phyloP scores from a whole-genome alignment of 768 basidiomycete genomes.

The Boletus rubescentipes region DNA sequence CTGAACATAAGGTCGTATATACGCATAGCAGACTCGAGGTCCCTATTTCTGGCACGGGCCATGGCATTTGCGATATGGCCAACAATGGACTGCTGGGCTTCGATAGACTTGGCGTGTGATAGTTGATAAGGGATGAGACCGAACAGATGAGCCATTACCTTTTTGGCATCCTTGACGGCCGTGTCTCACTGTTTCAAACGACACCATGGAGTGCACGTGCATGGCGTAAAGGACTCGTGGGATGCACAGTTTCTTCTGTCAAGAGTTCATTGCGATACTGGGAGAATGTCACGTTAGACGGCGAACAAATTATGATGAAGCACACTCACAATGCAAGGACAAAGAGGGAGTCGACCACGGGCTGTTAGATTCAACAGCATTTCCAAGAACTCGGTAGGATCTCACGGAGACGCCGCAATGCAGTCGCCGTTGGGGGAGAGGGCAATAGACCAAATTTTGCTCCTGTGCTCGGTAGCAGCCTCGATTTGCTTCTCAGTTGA shows the following conservation, averaged over 20 bases:
- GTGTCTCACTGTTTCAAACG: background rate
- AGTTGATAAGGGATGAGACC: background rate
- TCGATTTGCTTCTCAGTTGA: too few relatives aligned
- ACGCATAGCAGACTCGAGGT: background rate
- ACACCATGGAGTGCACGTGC: background rate
- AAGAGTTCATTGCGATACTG: too few relatives aligned
- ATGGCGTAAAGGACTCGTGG: background rate
- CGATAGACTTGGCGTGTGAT: background rate
- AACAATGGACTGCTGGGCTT: background rate
- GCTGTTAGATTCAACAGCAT: too few relatives aligned
- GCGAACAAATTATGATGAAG: too few relatives aligned
- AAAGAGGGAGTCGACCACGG: too few relatives aligned
- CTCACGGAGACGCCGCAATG: too few relatives aligned
- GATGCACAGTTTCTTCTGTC: background rate
- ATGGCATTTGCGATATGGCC: background rate
- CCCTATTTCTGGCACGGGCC: background rate
- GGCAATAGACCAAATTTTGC: too few relatives aligned
- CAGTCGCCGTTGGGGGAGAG: too few relatives aligned
- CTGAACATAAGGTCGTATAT: constrained; percentile 10
- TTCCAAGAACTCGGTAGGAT: too few relatives aligned
- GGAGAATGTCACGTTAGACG: too few relatives aligned
- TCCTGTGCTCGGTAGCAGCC: too few relatives aligned
- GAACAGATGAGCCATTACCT: background rate
- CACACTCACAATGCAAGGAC: too few relatives aligned
- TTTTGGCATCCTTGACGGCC: background rate